These are phyloP conservation scores for Yamadazyma kanchanaburiensis DNA, from an alignment of 1,139 yeast species.

Conservation along the genomic window DNA sequence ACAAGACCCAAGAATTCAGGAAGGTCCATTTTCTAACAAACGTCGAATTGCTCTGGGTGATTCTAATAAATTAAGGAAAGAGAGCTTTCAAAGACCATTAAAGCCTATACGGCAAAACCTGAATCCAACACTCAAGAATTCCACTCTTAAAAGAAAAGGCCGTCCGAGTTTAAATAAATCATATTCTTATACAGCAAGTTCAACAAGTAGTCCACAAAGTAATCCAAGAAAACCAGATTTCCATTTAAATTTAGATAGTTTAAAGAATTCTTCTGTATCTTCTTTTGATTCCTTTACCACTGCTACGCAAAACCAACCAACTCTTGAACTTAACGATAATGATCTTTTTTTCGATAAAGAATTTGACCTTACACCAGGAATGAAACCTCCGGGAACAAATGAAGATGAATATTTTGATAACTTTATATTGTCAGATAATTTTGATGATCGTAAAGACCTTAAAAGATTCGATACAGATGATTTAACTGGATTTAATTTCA, in stretches of 20 bases:
- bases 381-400: conserved; percentile 39
- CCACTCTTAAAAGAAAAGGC: conserved; percentile 9
- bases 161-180: conserved; percentile 14
- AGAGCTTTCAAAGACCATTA: conserved; percentile 10
- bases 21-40: no score
- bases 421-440: conserved; percentile 10
- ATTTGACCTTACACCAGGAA: conserved; percentile 32
- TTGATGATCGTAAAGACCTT: conserved; percentile 6
- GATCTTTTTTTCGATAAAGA: conserved; percentile 13
- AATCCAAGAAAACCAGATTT: conserved; percentile 12
- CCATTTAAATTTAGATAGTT: conserved; percentile 11
- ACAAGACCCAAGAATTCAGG: no score
- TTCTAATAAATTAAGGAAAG: no score
- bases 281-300: conserved; percentile 6
- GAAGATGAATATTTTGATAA: conserved; percentile 33
- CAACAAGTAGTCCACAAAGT: background rate
- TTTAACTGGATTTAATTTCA: conserved; percentile 21
- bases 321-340: conserved; percentile 8
- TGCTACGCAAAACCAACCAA: conserved; percentile 2
- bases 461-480: conserved; percentile 11
- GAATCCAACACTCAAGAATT: conserved; percentile 12
- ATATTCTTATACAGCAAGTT: conserved; percentile 9
- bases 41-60: no score
- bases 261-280: conserved; percentile 8
- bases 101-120: conserved; percentile 15